A percentile compares a stretch with the other conserved stretches of the same genome.
These are phyloP conservation scores for Collybia sp. DNA, from an alignment of 768 basidiomycete species.

Conservation along the genomic window DNA sequence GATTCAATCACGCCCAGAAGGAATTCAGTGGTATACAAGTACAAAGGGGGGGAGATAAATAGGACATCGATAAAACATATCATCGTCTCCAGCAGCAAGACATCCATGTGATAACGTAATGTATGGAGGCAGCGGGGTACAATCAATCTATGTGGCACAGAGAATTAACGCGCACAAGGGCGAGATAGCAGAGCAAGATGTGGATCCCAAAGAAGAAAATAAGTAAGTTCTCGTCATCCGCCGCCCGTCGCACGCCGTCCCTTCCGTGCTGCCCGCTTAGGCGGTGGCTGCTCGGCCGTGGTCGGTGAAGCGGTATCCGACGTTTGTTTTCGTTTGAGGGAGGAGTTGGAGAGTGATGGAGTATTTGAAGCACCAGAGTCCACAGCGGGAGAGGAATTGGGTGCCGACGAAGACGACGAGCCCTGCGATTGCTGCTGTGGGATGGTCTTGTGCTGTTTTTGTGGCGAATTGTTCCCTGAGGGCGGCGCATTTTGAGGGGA, in stretches of 20 bases:
- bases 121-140: constrained; percentile 7
- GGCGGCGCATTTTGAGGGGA: constrained; percentile 49
- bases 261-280: constrained; percentile 52
- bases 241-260: constrained; percentile 46
- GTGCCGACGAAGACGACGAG: constrained; percentile 26
- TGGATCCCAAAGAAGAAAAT: constrained; percentile 19
- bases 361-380: constrained; percentile 42
- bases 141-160: constrained; percentile 6
- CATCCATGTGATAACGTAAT: constrained; percentile 25
- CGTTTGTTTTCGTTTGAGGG: constrained; percentile 53
- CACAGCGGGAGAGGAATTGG: constrained; percentile 22
- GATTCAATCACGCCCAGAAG: background rate
- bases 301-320: constrained; percentile 46
- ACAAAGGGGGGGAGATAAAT: constrained; percentile 19
- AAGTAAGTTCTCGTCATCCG: constrained; percentile 24
- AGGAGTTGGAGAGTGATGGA: constrained; percentile 40
- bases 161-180: constrained; percentile 9
- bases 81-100: constrained; percentile 16
- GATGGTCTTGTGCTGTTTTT: constrained; percentile 62
- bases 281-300: constrained; percentile 38
- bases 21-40: constrained; percentile 11
- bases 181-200: constrained; percentile 10
- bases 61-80: constrained; percentile 20
- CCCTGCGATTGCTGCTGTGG: constrained; percentile 25
- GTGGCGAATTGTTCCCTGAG: constrained; percentile 50